Evolutionary conservation across 2,329 filamentous ascomycete genomes (phyloP).

Genomic region (Ceratocystis diversiconidia): DNA sequence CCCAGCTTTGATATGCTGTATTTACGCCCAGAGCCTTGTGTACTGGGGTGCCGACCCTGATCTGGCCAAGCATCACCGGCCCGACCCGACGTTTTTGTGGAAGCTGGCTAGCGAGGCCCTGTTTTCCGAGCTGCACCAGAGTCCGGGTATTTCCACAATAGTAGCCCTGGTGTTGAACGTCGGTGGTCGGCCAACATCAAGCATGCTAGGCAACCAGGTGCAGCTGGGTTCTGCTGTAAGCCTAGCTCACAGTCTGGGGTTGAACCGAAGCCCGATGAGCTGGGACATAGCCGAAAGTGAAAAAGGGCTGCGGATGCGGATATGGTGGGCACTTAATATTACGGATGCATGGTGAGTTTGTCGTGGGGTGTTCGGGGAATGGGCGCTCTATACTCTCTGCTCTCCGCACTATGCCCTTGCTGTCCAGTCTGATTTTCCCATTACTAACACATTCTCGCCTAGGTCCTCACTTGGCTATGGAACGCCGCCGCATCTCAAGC

Average conservation of each 20-base stretch:
- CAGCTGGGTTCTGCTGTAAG: conserved; percentile 37
- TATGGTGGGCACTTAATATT: conserved; percentile 43
- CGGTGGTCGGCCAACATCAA: conserved; percentile 44
- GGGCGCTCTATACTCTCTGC: no score
- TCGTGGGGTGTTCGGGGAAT: background rate
- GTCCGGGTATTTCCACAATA: conserved; percentile 44
- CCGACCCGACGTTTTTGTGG: conserved; percentile 47
- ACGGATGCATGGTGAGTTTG: conserved; percentile 38
- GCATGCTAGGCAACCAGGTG: conserved; percentile 42
- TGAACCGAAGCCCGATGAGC: conserved; percentile 37
- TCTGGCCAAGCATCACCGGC: conserved; percentile 33
- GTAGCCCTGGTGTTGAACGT: conserved; percentile 44
- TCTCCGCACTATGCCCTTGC: background rate
- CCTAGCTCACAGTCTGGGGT: conserved; percentile 38
- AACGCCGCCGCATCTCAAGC: conserved; percentile 35
- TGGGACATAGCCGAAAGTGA: conserved; percentile 40
- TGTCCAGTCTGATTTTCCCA: background rate
- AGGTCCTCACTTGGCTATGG: conserved; percentile 41
- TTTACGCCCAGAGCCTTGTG: conserved; percentile 43
- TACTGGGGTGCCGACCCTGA: conserved; percentile 40
- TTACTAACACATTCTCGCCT: background rate
- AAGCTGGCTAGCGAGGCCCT: conserved; percentile 47
- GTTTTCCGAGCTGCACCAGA: conserved; percentile 44
- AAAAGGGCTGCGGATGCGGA: conserved; percentile 36
- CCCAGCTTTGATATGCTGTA: conserved; percentile 40